Conservation (phyloP, 2,329 filamentous ascomycete species). For the Chrysosporium keratinophilum region DNA sequence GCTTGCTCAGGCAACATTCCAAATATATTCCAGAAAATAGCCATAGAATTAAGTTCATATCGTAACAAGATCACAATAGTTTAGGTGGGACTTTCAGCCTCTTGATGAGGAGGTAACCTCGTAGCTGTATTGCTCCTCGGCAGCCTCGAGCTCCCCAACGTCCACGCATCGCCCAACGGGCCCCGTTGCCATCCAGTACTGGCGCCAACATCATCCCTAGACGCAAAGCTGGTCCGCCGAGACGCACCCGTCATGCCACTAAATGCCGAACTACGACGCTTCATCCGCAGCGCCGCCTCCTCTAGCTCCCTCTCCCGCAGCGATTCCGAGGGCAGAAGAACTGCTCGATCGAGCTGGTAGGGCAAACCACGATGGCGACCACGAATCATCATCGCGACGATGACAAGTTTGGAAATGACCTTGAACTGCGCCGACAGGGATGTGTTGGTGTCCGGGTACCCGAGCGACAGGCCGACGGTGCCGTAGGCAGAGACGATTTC, state of each 20-base stretch:
- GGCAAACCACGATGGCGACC: constrained; percentile 56
- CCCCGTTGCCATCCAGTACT: constrained; percentile 5
- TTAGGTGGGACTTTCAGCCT: not conserved
- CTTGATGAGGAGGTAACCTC: constrained; percentile 4
- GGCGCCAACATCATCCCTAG: not conserved
- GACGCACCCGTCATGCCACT: constrained; percentile 17
- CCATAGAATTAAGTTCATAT: not conserved
- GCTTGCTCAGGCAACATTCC: not conserved
- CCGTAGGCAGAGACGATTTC: constrained; percentile 87
- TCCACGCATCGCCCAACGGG: not conserved
- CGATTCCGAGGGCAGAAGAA: constrained; percentile 56
- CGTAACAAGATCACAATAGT: not conserved
- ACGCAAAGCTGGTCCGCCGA: not conserved
- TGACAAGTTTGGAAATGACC: constrained; percentile 55
- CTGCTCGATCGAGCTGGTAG: constrained; percentile 59
- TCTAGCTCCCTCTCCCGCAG: constrained; percentile 50
- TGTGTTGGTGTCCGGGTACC: constrained; percentile 63
- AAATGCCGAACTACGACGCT: constrained; percentile 29
- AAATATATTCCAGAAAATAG: not conserved
- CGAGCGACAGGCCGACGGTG: constrained; percentile 83
- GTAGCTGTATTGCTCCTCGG: not conserved
- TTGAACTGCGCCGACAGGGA: constrained; percentile 77
- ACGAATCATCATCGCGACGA: constrained; percentile 57
- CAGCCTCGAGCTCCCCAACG: not conserved
- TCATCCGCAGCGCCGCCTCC: constrained; percentile 40